These are phyloP conservation scores for Botrytis galanthina DNA, from an alignment of 2,329 filamentous ascomycete species.

Conservation along the genomic window DNA sequence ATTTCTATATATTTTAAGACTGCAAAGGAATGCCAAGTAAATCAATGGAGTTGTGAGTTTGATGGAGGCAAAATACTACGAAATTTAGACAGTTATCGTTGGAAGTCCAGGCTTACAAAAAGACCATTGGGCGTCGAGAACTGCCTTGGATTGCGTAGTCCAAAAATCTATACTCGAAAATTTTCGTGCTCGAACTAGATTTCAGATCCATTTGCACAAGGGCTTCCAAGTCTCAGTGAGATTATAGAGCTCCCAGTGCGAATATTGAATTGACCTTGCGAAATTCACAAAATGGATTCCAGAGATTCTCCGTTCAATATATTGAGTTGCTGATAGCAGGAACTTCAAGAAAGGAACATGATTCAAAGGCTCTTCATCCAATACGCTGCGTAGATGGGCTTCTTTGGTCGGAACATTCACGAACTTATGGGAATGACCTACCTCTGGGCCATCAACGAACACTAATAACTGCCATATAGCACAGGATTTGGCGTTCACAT, in stretches of 20 bases:
- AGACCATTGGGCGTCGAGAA: not conserved
- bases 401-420: not conserved
- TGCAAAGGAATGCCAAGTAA: not conserved
- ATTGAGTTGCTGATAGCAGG: not conserved
- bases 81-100: not conserved
- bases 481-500: not conserved
- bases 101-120: not conserved
- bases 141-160: not conserved
- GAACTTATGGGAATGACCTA: not conserved
- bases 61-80: not conserved
- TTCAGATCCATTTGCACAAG: not conserved
- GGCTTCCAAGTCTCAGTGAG: not conserved
- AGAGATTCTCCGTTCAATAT: not conserved
- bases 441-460: fast-evolving
- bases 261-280: not conserved
- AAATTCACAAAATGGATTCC: not conserved
- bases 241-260: not conserved
- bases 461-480: not conserved
- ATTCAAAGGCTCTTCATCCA: fast-evolving
- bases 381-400: not conserved
- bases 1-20: no score
- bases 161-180: not conserved
- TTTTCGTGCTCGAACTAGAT: not conserved
- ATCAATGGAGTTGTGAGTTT: no score
- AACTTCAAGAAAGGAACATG: not conserved